Percentiles rank a stretch among this genome's conserved stretches.
These are phyloP conservation scores for Fusarium piperis DNA, from an alignment of 2,329 filamentous ascomycete species.

Conservation along the genomic window DNA sequence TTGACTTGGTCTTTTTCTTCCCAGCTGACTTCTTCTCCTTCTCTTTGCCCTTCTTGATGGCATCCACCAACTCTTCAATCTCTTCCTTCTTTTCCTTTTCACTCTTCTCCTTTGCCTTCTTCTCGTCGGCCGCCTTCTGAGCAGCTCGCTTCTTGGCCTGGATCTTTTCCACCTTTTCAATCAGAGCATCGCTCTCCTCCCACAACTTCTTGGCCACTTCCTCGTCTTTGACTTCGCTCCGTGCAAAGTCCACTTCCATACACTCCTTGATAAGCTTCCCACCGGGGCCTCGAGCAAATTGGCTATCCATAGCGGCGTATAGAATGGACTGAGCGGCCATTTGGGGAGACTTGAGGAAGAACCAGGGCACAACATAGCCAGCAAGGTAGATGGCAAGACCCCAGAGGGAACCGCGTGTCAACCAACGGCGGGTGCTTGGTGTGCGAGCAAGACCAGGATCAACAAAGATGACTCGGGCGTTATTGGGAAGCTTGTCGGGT, in stretches of 20 bases:
- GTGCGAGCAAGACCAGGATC: constrained; percentile 89
- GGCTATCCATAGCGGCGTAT: constrained; percentile 84
- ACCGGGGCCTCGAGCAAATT: constrained; percentile 70
- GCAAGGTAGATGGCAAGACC: constrained; percentile 81
- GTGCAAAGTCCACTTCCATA: constrained; percentile 75
- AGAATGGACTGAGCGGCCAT: constrained; percentile 89
- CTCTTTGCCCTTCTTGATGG: constrained; percentile 56
- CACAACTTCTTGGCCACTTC: constrained; percentile 84
- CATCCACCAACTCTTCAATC: constrained; percentile 51
- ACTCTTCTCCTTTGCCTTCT: constrained; percentile 49
- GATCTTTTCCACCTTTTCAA: constrained; percentile 78
- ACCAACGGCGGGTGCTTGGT: constrained; percentile 86
- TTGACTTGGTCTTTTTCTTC: constrained; percentile 39
- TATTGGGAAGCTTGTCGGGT: constrained; percentile 84
- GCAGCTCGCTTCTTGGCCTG: constrained; percentile 66
- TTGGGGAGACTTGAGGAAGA: constrained; percentile 84
- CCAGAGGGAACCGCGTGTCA: constrained; percentile 84
- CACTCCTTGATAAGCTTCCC: constrained; percentile 90
- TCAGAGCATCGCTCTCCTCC: constrained; percentile 86
- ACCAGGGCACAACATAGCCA: constrained; percentile 84
- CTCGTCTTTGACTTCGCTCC: constrained; percentile 81
- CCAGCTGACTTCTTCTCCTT: constrained; percentile 39
- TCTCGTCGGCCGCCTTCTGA: constrained; percentile 51
- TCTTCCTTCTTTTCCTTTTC: constrained; percentile 47
- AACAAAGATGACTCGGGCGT: constrained; percentile 83